phyloP scores from a whole-genome alignment of 2,329 filamentous ascomycete genomes.

The Aspergillus sp. region DNA sequence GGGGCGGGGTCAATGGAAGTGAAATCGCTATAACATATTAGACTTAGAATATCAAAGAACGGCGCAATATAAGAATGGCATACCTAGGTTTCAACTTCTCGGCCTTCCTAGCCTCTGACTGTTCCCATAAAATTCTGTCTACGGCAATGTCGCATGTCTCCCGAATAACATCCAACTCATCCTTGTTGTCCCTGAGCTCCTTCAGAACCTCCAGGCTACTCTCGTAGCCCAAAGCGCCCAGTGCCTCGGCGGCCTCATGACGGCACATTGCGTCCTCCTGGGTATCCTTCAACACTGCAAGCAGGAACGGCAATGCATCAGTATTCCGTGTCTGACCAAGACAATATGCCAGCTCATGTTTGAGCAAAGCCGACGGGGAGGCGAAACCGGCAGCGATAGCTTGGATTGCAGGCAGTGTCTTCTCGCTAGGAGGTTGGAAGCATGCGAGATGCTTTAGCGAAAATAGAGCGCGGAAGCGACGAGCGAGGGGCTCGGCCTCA shows the following conservation, averaged over 20 bases:
- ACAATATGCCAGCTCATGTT: conserved; percentile 97
- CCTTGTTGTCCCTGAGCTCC: conserved; percentile 69
- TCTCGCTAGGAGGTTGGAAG: conserved; percentile 56
- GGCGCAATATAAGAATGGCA: conserved; percentile 19
- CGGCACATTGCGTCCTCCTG: conserved; percentile 92
- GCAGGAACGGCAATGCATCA: conserved; percentile 71
- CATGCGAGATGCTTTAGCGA: conserved; percentile 92
- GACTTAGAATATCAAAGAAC: conserved; percentile 23
- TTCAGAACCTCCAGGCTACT: conserved; percentile 72
- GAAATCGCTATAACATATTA: conserved; percentile 69
- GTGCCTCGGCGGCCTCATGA: conserved; percentile 92
- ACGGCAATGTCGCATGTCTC: conserved; percentile 98
- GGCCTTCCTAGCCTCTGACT: conserved; percentile 65
- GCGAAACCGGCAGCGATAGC: conserved; percentile 86
- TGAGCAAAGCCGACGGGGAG: conserved; percentile 84
- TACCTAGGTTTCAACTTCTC: conserved; percentile 84
- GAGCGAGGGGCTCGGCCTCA: conserved; percentile 77
- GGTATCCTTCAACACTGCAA: conserved; percentile 71
- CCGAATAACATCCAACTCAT: conserved; percentile 76
- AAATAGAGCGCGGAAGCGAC: conserved; percentile 94
- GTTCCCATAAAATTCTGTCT: conserved; percentile 90
- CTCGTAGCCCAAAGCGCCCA: conserved; percentile 79
- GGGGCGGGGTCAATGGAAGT: conserved; percentile 94
- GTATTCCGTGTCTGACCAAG: conserved; percentile 84
- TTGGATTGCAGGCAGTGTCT: conserved; percentile 63